Evolutionary conservation across 352 stramenopile genomes (phyloP), one percentile per base, ranked within the genome.

Genomic region (Globisporangium barbulae): DNA sequence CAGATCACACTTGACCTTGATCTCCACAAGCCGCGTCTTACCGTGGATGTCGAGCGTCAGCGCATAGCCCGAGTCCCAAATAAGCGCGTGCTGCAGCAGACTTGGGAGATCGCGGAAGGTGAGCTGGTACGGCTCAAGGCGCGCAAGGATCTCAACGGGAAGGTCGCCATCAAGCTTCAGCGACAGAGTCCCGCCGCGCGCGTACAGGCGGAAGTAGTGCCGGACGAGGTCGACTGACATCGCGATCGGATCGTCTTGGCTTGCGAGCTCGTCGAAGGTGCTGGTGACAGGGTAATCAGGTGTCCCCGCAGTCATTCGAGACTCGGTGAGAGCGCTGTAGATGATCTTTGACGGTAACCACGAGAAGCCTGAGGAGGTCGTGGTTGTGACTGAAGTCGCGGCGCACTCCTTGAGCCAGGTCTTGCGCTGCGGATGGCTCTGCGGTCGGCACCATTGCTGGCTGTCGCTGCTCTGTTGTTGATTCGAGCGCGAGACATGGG

Each of bases 61-160:
- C 28, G 69, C 71, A 2, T 58, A 88, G 0, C 78, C 78, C 5
- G 62, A 54, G 47, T 88, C 78, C 78, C 78, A 88, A 31, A 88
- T 58, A 33, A 88, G 44, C 22, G 78, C 78, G 35, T 72, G 72
- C 64, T 88, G 76, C 4, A 85, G 53, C 19, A 72, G 68, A 2
- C 73, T 69, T 1, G 78, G 78, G 7, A 86, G 69, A 2, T 64
- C 31, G 17, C 7, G 33, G 47, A 64, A 64, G 5, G 59, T 28
- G 47, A 73, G 42, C 49, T 58, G 28, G 49, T 56, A 49, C 10
- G 57, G 47, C 13, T 61, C 50, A 7, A 73, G 57, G 0, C 52
- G 54, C 3, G 35, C 19, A 25, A 66, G 52, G 52, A 69, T 80
- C 75, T 88, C 3, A 54, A 22, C 3, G 77, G 69, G 81, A 5